Conservation (phyloP, 768 basidiomycete species). For the Pulveroboletus sp. region DNA sequence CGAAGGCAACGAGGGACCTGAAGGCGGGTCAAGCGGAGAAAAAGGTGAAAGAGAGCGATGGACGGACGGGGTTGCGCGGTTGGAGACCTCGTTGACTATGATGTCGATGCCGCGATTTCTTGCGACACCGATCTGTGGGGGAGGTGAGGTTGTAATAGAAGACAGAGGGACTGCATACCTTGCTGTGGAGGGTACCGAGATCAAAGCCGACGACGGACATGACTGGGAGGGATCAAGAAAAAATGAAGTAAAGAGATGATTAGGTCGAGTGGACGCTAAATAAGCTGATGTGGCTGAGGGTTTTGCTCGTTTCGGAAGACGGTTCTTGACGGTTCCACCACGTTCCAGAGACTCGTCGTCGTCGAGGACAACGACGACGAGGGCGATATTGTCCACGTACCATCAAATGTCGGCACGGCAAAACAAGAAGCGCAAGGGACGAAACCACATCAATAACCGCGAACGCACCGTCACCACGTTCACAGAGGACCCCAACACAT, state of each 20-base stretch:
- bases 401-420: constrained; percentile 50
- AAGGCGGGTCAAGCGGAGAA: constrained; percentile 1
- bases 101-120: constrained; percentile 97
- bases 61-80: constrained; percentile 91
- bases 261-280: background rate
- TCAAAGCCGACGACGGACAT: constrained; percentile 97
- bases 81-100: constrained; percentile 96
- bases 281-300: constrained; percentile 15
- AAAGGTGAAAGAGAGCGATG: background rate
- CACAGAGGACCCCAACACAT: constrained; percentile 53
- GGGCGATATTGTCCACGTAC: too few species aligned
- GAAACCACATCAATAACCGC: constrained; percentile 48
- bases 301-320: constrained; percentile 19
- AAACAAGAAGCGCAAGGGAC: constrained; percentile 60
- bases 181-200: constrained; percentile 85
- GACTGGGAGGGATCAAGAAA: background rate
- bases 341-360: constrained; percentile 14
- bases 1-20: constrained; percentile 94
- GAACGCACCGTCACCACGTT: constrained; percentile 68
- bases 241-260: too few species aligned
- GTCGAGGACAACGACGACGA: background rate
- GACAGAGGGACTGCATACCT: constrained; percentile 41
- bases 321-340: constrained; percentile 26
- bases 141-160: constrained; percentile 1
- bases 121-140: constrained; percentile 84